These are phyloP conservation scores for Metschnikowia cubensis DNA, from an alignment of 805 yeast species.

Conservation along the genomic window DNA sequence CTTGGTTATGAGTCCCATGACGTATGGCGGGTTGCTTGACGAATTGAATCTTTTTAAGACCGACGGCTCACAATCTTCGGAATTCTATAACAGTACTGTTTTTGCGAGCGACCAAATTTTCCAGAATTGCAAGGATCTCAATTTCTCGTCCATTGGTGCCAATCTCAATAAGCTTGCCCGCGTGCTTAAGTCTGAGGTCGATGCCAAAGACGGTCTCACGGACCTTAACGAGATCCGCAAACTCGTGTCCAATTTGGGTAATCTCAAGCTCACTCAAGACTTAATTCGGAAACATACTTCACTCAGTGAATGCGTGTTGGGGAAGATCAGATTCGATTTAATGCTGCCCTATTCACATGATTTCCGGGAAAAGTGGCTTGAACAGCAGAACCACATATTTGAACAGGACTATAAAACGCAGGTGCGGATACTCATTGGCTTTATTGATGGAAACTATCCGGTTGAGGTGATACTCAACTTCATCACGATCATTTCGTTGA, in stretches of 20 bases:
- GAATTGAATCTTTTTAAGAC: slow-evolving; percentile 58
- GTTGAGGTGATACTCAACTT: slow-evolving; percentile 47
- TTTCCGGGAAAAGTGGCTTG: slow-evolving; percentile 45
- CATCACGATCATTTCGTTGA: slow-evolving; percentile 54
- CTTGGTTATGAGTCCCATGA: slow-evolving; percentile 69
- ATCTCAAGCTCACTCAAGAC: slow-evolving; percentile 63
- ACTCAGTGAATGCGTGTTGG: slow-evolving; percentile 63
- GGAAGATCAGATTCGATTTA: slow-evolving; percentile 34
- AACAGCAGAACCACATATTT: slow-evolving; percentile 68
- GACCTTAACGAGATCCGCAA: slow-evolving; percentile 51
- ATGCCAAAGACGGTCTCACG: slow-evolving; percentile 25
- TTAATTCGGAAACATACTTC: slow-evolving; percentile 68
- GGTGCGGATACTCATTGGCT: slow-evolving; percentile 27
- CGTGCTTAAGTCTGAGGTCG: slow-evolving; percentile 64
- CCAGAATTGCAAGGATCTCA: slow-evolving; percentile 53
- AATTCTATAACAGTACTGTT: slow-evolving; percentile 23
- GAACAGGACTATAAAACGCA: slow-evolving; percentile 37
- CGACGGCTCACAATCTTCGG: slow-evolving; percentile 13
- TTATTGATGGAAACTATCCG: slow-evolving; percentile 36
- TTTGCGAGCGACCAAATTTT: slow-evolving; percentile 47
- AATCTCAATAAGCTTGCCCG: slow-evolving; percentile 68
- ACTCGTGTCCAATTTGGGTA: slow-evolving; percentile 67
- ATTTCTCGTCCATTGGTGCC: slow-evolving; percentile 78
- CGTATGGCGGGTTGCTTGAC: slow-evolving; percentile 78
- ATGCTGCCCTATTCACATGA: slow-evolving; percentile 20